These are phyloP conservation scores for Trichoderma sp. DNA, from an alignment of 2,329 filamentous ascomycete genomes.

Conservation along the genomic window DNA sequence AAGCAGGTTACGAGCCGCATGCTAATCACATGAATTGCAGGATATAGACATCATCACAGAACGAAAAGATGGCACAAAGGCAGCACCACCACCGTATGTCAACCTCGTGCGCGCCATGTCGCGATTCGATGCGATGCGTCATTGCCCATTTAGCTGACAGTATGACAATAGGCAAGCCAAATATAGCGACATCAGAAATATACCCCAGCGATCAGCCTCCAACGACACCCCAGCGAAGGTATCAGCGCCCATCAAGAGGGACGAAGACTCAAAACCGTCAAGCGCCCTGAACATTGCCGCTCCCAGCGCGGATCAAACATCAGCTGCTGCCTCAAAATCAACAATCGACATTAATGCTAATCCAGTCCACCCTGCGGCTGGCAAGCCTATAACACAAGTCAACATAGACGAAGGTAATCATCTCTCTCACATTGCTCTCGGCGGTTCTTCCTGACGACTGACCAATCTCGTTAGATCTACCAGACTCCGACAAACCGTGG, in stretches of 20 bases:
- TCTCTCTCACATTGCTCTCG: slow-evolving; percentile 32
- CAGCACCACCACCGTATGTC: slow-evolving; percentile 56
- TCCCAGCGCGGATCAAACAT: slow-evolving; percentile 52
- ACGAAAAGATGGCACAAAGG: slow-evolving; percentile 61
- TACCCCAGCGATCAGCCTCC: slow-evolving; percentile 57
- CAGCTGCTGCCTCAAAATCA: slow-evolving; percentile 70
- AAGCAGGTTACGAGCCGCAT: not conserved
- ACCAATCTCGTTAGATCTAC: slow-evolving; percentile 50
- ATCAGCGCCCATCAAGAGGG: slow-evolving; percentile 45
- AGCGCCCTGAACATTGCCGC: slow-evolving; percentile 33
- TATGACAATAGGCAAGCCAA: slow-evolving; percentile 49
- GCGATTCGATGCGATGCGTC: not conserved
- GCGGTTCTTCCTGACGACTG: not conserved
- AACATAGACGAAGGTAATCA: slow-evolving; percentile 70
- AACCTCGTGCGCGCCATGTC: not conserved
- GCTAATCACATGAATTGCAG: slow-evolving; percentile 33
- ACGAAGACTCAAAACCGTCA: slow-evolving; percentile 37
- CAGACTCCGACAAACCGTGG: slow-evolving; percentile 90
- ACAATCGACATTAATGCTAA: slow-evolving; percentile 82
- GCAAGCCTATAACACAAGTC: slow-evolving; percentile 75
- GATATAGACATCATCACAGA: slow-evolving; percentile 69
- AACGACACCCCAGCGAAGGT: slow-evolving; percentile 50
- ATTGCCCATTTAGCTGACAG: not conserved
- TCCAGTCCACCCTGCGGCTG: slow-evolving; percentile 72
- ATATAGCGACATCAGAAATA: slow-evolving; percentile 65